Percentiles rank a stretch among this genome's conserved stretches.
Conservation (phyloP, 352 stramenopile species). For the Phytophthora melonis region DNA sequence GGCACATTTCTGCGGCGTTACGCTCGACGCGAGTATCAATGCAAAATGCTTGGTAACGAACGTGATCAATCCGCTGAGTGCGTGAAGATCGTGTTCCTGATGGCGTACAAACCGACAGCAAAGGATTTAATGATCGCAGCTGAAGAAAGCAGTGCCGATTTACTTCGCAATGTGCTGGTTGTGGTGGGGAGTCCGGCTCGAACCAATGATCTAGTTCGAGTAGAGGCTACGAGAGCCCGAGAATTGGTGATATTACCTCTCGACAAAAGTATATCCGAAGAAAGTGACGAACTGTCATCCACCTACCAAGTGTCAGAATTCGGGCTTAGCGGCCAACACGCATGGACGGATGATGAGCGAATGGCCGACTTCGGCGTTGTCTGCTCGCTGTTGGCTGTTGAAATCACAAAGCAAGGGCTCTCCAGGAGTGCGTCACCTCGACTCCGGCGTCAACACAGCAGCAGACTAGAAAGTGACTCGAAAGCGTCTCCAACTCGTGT, state of each 20-base stretch:
- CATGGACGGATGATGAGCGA: constrained; percentile 34
- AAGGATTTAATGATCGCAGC: constrained; percentile 32
- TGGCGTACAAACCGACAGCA: constrained; percentile 36
- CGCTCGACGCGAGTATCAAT: constrained; percentile 17
- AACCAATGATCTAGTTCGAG: constrained; percentile 38
- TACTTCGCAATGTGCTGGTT: constrained; percentile 46
- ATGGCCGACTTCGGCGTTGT: constrained; percentile 53
- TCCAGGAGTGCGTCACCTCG: constrained; percentile 19
- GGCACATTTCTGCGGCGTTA: constrained; percentile 28
- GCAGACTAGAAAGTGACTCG: constrained; percentile 20
- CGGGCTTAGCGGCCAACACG: constrained; percentile 12
- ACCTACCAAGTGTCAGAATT: constrained; percentile 32
- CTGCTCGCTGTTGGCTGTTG: constrained; percentile 50
- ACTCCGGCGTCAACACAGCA: constrained; percentile 25
- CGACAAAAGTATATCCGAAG: constrained; percentile 31
- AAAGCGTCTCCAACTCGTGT: constrained; percentile 13
- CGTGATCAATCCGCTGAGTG: constrained; percentile 3
- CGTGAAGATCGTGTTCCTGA: constrained; percentile 26
- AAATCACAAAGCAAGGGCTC: constrained; percentile 33
- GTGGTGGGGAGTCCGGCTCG: constrained; percentile 41
- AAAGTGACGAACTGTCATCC: constrained; percentile 29
- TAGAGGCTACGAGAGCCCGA: constrained; percentile 35
- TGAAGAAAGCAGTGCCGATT: constrained; percentile 22
- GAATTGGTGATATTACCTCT: constrained; percentile 46
- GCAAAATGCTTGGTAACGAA: neutral